Conservation (phyloP, 345 rosid species). For the Cardamine chenopodiifolia region DNA sequence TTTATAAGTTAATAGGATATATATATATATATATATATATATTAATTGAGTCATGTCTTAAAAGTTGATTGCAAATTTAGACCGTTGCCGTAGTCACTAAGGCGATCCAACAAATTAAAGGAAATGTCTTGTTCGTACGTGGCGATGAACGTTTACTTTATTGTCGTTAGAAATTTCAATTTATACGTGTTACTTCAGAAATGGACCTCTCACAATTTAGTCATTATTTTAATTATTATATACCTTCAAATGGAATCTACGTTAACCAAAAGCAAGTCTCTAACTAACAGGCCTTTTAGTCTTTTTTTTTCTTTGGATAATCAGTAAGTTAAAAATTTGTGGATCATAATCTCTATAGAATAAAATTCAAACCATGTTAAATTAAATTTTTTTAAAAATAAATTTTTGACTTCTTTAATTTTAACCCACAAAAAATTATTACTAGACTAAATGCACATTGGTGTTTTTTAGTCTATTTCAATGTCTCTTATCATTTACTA, state of each 20-base stretch:
- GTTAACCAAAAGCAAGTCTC: slow-evolving; percentile 29
- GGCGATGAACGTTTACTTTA: slow-evolving; percentile 30
- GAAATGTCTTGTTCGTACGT: slow-evolving; percentile 26
- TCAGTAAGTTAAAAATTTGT: too few relatives aligned
- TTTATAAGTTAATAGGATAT: slow-evolving; percentile 27
- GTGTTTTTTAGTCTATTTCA: slow-evolving; percentile 1
- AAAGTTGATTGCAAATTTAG: slow-evolving; percentile 44
- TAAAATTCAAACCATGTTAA: too few relatives aligned
- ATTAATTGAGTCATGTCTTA: slow-evolving; percentile 41
- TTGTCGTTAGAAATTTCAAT: slow-evolving; percentile 8
- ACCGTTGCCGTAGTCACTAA: slow-evolving; percentile 43
- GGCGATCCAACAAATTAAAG: slow-evolving; percentile 36
- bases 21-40: too few relatives aligned
- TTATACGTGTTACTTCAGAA: slow-evolving; percentile 34
- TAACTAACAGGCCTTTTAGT: slow-evolving; percentile 14
- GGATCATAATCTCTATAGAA: too few relatives aligned
- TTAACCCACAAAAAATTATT: too few relatives aligned
- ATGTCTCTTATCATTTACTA: not conserved
- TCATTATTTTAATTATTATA: not conserved
- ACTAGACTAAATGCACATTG: too few relatives aligned
- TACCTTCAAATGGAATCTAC: slow-evolving; percentile 19
- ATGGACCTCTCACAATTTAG: slow-evolving; percentile 11
- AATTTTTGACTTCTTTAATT: too few relatives aligned
- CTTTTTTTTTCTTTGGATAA: too few relatives aligned
- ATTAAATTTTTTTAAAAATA: too few relatives aligned